Conservation (phyloP, 2,329 filamentous ascomycete species). For the Fusarium solani-melongenae region DNA sequence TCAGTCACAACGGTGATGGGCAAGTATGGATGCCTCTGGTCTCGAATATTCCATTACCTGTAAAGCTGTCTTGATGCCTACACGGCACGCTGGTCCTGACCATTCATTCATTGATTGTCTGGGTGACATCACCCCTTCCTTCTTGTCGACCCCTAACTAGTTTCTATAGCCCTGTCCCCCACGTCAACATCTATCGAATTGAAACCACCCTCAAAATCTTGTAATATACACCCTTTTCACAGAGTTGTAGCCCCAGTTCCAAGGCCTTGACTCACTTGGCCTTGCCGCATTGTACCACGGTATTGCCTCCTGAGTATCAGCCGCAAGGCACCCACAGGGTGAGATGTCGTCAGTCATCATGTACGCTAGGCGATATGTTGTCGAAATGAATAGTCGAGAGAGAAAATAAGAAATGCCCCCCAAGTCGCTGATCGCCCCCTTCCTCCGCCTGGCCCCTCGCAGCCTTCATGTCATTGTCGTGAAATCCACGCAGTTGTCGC, state of each 20-base stretch:
- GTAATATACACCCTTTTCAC: conserved; percentile 37
- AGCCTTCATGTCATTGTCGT: conserved; percentile 17
- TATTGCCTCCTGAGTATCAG: conserved; percentile 29
- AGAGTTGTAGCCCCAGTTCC: conserved; percentile 23
- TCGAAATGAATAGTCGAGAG: conserved; percentile 25
- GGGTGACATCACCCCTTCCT: conserved; percentile 14
- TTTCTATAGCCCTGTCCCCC: conserved; percentile 23
- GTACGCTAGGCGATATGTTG: conserved; percentile 26
- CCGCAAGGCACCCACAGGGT: conserved; percentile 23
- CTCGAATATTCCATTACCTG: conserved; percentile 38
- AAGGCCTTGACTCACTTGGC: conserved; percentile 29
- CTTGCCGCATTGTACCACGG: conserved; percentile 24
- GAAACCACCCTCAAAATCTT: conserved; percentile 35
- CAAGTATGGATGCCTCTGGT: conserved; percentile 2
- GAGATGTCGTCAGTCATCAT: conserved; percentile 30
- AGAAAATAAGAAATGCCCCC: conserved; percentile 8
- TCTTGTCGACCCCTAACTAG: conserved; percentile 18
- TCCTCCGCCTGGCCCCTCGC: conserved; percentile 16
- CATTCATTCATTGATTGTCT: conserved; percentile 9
- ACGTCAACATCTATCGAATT: conserved; percentile 31
- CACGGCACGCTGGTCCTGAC: conserved; percentile 23
- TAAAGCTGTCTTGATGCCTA: conserved; percentile 37
- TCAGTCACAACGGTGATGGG: conserved; percentile 20
- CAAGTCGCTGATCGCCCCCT: conserved; percentile 16
- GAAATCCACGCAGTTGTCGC: conserved; percentile 30